Evolutionary conservation across 2,329 filamentous ascomycete genomes (phyloP), one percentile per base, ranked within the genome.

Genomic region (Coniella lustricola): DNA sequence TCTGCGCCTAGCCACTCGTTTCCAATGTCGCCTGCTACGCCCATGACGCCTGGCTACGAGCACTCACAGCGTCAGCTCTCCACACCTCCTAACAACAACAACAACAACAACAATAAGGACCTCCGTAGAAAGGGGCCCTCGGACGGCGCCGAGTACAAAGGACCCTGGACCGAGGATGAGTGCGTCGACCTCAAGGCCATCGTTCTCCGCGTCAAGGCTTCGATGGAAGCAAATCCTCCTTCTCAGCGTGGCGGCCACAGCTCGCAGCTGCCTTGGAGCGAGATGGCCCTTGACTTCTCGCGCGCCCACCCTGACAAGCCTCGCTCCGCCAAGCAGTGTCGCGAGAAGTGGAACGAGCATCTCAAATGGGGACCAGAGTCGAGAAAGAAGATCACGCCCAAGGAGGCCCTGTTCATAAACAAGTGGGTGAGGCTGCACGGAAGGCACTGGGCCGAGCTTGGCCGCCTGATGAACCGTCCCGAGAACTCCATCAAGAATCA

Each of bases 401-500:
- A 85, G 32, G 87, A 91, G 65, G 84, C 85, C 2, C 65, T 75
- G 34, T 62, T 81, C 59, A 95, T 97, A 60, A 84, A 91, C 68
- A 74, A 77, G 50, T 76, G 93, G 64, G 90, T 96, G 14, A 66
- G 69, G 8, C 78, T 85, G 58, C 81, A 88, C 71, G 90, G 90
- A 54, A 93, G 90, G 71, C 80, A 85, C 48, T 95, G 90, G 90
- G 90, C 90, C 3, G 87, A 95, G 62, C 95, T 95, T 60, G 88
- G 90, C 37, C 78, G 90, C 55, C 75, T 81, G 39, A 75, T 95
- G 34, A 77, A 84, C 47, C 83, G 90, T 59, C 93, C 89, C 63
- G 90, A 95, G 70, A 95, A 95, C 60, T 85, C 87, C 36, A 87
- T 95, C 54, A 95, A 95, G 77, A 95, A 95, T 65, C 95, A 89